Percentiles rank a stretch among this genome's conserved stretches.
phyloP scores from a whole-genome alignment of 2,329 filamentous ascomycete species.

The Xylariaceae sp. region DNA sequence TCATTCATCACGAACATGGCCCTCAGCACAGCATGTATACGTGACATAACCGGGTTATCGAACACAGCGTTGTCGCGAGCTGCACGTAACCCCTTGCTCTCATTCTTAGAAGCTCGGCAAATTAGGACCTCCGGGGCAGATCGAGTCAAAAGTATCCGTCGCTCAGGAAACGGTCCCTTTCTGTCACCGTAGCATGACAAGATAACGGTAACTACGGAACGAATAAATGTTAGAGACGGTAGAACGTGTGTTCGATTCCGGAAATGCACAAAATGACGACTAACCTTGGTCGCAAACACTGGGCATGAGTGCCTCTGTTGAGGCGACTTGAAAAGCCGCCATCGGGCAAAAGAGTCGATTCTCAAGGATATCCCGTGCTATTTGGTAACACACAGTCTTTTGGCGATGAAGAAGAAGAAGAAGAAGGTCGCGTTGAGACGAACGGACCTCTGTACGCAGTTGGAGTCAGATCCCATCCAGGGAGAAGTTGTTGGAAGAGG shows the following conservation, averaged over 20 bases:
- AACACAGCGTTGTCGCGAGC: slow-evolving; percentile 57
- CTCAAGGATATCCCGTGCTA: too few species aligned
- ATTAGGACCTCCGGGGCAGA: slow-evolving; percentile 27
- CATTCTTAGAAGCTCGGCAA: slow-evolving; percentile 42
- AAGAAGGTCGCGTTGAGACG: too few species aligned
- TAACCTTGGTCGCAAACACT: background rate
- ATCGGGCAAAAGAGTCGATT: too few species aligned
- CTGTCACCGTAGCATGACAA: slow-evolving; percentile 3
- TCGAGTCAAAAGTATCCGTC: slow-evolving; percentile 28
- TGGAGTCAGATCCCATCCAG: too few species aligned
- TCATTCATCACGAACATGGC: slow-evolving; percentile 34
- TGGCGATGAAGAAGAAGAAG: too few species aligned
- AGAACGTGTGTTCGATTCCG: background rate
- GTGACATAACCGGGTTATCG: slow-evolving; percentile 66
- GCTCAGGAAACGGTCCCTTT: slow-evolving; percentile 19
- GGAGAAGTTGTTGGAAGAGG: too few species aligned
- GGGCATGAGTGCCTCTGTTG: background rate
- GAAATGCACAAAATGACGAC: background rate
- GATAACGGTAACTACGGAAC: slow-evolving; percentile 18
- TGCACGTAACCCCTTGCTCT: slow-evolving; percentile 38
- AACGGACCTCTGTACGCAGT: too few species aligned
- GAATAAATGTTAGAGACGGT: slow-evolving; percentile 1
- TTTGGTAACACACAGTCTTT: too few species aligned
- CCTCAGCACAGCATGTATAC: slow-evolving; percentile 55
- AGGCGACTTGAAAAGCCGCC: background rate